phyloP scores from a whole-genome alignment of 495 filamentous ascomycete genomes.

The Penicillium riverlandense region DNA sequence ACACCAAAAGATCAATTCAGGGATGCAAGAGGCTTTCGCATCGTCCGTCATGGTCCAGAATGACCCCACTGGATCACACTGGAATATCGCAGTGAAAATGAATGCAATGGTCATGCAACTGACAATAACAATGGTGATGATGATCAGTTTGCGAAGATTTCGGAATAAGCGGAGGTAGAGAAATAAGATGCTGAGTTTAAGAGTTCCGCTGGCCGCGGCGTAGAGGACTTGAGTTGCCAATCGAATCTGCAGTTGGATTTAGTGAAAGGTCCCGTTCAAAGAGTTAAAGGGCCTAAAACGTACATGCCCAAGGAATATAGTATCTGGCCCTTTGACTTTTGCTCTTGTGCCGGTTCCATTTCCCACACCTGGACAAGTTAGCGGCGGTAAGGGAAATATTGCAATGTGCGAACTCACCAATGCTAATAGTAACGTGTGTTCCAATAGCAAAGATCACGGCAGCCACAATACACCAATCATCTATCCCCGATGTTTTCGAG shows the following conservation, averaged over 20 bases:
- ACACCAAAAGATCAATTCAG: conserved; percentile 1
- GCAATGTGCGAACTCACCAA: too few relatives aligned
- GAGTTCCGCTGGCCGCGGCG: neutral
- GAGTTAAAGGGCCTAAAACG: too few relatives aligned
- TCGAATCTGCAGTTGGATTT: neutral
- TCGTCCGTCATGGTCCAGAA: neutral
- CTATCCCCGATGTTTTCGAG: too few relatives aligned
- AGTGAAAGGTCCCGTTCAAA: too few relatives aligned
- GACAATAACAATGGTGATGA: neutral
- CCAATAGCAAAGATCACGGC: too few relatives aligned
- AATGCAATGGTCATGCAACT: neutral
- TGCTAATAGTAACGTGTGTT: too few relatives aligned
- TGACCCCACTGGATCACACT: neutral
- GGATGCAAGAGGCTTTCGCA: neutral
- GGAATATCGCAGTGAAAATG: conserved; percentile 1
- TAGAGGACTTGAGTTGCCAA: conserved; percentile 1
- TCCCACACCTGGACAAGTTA: too few relatives aligned
- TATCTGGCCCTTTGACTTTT: too few relatives aligned
- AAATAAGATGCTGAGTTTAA: conserved; percentile 1
- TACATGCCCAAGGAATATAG: too few relatives aligned
- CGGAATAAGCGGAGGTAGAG: conserved; percentile 1
- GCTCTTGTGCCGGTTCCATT: too few relatives aligned
- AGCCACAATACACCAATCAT: too few relatives aligned
- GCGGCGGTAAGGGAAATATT: too few relatives aligned
- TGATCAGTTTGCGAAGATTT: neutral